These are phyloP conservation scores for Camellia granthamiana DNA, from an alignment of 148 eudicot species.

Conservation along the genomic window DNA sequence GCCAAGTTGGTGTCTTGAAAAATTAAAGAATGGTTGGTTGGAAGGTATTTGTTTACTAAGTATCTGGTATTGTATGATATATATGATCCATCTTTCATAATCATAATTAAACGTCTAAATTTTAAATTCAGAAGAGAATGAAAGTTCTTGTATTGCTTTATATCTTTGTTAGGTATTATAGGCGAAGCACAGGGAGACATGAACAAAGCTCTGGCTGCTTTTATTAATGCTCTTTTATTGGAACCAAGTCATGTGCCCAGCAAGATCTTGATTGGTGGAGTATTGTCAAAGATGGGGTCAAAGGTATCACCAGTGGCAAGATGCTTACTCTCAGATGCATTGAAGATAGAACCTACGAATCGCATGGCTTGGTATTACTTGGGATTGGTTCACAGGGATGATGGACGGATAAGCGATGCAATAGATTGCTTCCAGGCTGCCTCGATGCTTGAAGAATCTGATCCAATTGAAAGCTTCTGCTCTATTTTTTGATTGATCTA, in stretches of 20 bases:
- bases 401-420: constrained; percentile 83
- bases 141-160: not conserved
- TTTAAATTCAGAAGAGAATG: not conserved
- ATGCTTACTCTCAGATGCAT: constrained; percentile 82
- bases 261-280: constrained; percentile 66
- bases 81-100: not conserved
- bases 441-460: constrained; percentile 91
- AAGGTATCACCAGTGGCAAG: constrained; percentile 72
- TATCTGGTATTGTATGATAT: not conserved
- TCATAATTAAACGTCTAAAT: not conserved
- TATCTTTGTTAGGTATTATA: constrained; percentile 54
- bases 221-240: constrained; percentile 59
- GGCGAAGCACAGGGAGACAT: constrained; percentile 59
- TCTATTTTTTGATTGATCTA: constrained; percentile 33
- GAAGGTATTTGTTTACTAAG: not conserved
- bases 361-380: constrained; percentile 89
- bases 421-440: constrained; percentile 98
- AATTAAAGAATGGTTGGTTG: not conserved
- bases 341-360: constrained; percentile 83
- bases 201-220: constrained; percentile 65
- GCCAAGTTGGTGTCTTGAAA: not conserved
- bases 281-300: constrained; percentile 62
- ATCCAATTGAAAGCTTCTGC: constrained; percentile 87
- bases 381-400: constrained; percentile 78
- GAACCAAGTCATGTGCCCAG: constrained; percentile 76